Base-by-base conservation (phyloP, 2,329 filamentous ascomycete species). In the Hypoxylon sp. region DNA sequence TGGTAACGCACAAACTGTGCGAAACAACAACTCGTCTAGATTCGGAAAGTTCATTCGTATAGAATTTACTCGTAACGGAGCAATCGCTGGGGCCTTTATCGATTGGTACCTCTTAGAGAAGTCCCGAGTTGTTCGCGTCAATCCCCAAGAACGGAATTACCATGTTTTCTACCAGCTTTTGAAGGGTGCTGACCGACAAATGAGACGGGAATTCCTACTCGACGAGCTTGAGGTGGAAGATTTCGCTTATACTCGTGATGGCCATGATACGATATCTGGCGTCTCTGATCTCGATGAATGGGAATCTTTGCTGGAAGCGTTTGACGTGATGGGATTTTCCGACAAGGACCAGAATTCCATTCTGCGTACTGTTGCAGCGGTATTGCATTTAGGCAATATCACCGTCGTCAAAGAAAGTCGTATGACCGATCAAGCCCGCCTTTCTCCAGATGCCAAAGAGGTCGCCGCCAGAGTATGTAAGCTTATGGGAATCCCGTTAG, bases 11-110 rank as follows among this genome's bases (percentile, higher is more conserved):
- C 97, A 99, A 79, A 99, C 96, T 0, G 93, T 99, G 30, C 89
- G 96, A 59, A 99, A 99, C 80, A 96, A 99, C 82, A 99, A 99
- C 78, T 99, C 96, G 0, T 99, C 96, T 4, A 90, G 96, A 70
- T 99, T 99, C 76, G 96, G 96, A 77, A 99, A 99, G 79, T 99
- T 99, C 76, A 99, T 99, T 77, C 89, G 97, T 53, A 99, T 99
- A 76, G 94, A 98, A 77, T 98, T 99, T 80, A 93, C 90, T 34
- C 87, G 92, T 23, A 88, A 88, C 36, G 97, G 97, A 28, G 92
- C 96, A 60, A 99, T 99, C 72, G 92, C 92, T 3, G 97, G 97
- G 36, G 96, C 96, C 21, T 98, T 94, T 81, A 98, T 99, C 72
- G 94, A 99, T 79, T 99, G 96, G 96, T 99, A 98, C 80, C 85